Evolutionary conservation across 257 asterid genomes (phyloP), one percentile per base, ranked within the genome.

Genomic region (Salvia splendens): DNA sequence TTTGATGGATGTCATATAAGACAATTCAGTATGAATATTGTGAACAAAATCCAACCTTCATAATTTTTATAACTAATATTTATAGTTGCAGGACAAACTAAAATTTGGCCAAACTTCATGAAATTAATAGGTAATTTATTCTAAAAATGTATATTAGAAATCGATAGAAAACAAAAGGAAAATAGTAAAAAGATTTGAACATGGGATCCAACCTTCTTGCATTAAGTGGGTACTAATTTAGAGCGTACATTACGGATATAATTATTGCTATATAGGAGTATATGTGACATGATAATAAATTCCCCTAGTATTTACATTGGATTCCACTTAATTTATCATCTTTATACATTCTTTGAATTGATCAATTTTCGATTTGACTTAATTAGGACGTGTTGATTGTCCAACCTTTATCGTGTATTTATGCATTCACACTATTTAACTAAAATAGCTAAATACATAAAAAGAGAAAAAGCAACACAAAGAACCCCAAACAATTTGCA

Each of bases 241-340:
- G 43, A 38, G 43, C 43, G 43, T 38, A 12, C n/a, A 47, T n/a
- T 11, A 36, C 15, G 38, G 67, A 20, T 61, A n/a, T n/a, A 17
- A 17, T 41, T 17, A 5, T 17, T 42, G 40, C 17, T 61, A 1
- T 3, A 36, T 33, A 5, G 5, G 8, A 5, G 1, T 55, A 36
- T 15, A 15, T 36, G 65, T 6, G 35, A 38, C 4, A 61, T 17
- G 38, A 41, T 52, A 61, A 43, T 61, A 61, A 61, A 43, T 24
- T 61, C 53, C 54, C 7, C 67, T 12, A 4, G 2, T 12, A 30
- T 4, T 61, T 17, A 30, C 41, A 16, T 7, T 3, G 47, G 12
- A 12, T 36, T 30, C 45, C 64, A n/a, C 30, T 57, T 36, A n/a
- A 15, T n/a, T 35, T 12, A 2, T 12, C 5, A 30, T 56, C 15